Evolutionary conservation across 495 filamentous ascomycete species (phyloP).

Genomic region (Penicillium malachiteum): DNA sequence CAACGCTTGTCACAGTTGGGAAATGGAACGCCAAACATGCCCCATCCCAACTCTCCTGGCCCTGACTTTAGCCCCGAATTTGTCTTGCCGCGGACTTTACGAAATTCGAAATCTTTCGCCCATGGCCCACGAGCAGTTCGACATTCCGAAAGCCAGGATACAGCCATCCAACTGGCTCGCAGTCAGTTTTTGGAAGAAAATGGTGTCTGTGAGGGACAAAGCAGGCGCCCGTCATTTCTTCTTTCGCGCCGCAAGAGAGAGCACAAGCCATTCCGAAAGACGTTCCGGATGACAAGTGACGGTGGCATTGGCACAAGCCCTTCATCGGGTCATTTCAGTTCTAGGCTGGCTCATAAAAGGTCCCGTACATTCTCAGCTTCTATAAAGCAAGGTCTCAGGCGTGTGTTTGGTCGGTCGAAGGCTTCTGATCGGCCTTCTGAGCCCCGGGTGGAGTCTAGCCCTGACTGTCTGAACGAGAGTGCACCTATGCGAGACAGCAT

Average conservation of each 20-base stretch:
- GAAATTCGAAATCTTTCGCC: constrained; percentile 65
- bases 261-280: constrained; percentile 59
- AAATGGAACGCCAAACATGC: constrained; percentile 20
- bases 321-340: constrained; percentile 18
- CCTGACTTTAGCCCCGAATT: constrained; percentile 23
- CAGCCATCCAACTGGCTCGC: constrained; percentile 48
- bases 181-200: constrained; percentile 45
- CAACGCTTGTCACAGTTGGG: constrained; percentile 36
- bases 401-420: constrained; percentile 54
- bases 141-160: constrained; percentile 43
- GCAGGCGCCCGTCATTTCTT: constrained; percentile 51
- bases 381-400: constrained; percentile 61
- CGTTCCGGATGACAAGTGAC: constrained; percentile 53
- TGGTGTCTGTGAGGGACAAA: constrained; percentile 29
- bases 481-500: neutral
- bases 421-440: constrained; percentile 25
- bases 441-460: neutral
- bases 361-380: constrained; percentile 60
- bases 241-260: constrained; percentile 39
- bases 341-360: constrained; percentile 44
- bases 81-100: constrained; percentile 32
- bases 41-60: constrained; percentile 11
- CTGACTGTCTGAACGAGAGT: neutral
- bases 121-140: constrained; percentile 30
- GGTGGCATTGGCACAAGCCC: constrained; percentile 31